Percentiles rank a stretch among this genome's conserved stretches.
Evolutionary conservation across 2,329 filamentous ascomycete genomes (phyloP).

Genomic region (Cercospora sp.): DNA sequence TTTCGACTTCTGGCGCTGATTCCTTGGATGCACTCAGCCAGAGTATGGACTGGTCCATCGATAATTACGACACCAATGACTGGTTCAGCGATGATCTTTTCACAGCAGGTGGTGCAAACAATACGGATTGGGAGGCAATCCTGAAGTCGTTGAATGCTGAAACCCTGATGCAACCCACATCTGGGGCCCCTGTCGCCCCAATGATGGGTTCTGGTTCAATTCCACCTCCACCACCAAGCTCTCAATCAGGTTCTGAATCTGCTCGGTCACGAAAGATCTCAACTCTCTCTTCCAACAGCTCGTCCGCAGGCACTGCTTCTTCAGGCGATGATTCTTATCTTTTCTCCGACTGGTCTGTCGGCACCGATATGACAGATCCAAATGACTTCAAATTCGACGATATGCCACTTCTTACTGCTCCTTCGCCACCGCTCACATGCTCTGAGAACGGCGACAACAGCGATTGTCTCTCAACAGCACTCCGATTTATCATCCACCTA

Average conservation of each 20-base stretch:
- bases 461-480: not conserved
- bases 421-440: not conserved
- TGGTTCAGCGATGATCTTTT: slow-evolving; percentile 3
- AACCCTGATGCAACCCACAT: not conserved
- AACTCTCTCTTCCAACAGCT: not conserved
- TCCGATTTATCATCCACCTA: not conserved
- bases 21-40: not conserved
- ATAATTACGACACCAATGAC: not conserved
- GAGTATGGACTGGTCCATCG: not conserved
- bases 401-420: not conserved
- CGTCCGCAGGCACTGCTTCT: not conserved
- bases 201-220: not conserved
- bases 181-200: not conserved
- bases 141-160: not conserved
- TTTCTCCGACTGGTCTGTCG: not conserved
- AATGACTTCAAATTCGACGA: not conserved
- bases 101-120: not conserved
- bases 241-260: not conserved
- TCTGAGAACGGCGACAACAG: not conserved
- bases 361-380: not conserved
- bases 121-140: not conserved
- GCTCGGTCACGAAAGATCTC: not conserved
- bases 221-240: not conserved
- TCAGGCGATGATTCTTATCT: not conserved
- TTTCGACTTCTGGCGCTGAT: not conserved